A percentile compares a stretch with the other conserved stretches of the same genome.
Evolutionary conservation across 805 yeast genomes (phyloP).

Genomic region (Metschnikowia anglica): DNA sequence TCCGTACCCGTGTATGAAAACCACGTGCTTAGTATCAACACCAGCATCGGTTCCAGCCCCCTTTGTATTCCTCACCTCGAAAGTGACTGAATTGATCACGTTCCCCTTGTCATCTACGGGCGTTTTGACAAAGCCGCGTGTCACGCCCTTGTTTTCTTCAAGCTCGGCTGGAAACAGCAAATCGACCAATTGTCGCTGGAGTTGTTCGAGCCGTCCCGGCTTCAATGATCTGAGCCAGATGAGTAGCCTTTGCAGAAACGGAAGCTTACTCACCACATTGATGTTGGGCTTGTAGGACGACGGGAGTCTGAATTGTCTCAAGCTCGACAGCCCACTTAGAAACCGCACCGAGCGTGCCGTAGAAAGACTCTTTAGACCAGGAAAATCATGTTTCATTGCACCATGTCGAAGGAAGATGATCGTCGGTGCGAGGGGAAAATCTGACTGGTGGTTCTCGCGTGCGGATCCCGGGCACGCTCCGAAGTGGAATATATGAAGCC

Average conservation of each 20-base stretch:
- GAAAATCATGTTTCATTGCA: not conserved
- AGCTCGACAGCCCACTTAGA: not conserved
- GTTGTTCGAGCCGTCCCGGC: constrained; percentile 26
- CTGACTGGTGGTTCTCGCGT: too few relatives aligned
- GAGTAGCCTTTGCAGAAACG: constrained; percentile 10
- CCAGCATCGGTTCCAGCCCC: too few relatives aligned
- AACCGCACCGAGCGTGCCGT: not conserved
- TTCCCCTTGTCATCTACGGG: constrained; percentile 28
- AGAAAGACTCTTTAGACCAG: not conserved
- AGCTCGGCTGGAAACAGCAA: constrained; percentile 30
- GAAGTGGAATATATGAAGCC: too few relatives aligned
- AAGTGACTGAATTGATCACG: constrained; percentile 36
- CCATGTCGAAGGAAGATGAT: too few relatives aligned
- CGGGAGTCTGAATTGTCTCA: constrained; percentile 11
- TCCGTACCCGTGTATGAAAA: constrained; percentile 57
- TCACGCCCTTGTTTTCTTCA: constrained; percentile 26
- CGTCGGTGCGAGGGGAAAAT: too few relatives aligned
- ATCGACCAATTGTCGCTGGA: constrained; percentile 38
- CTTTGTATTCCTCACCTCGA: constrained; percentile 34
- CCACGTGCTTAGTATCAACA: constrained; percentile 39
- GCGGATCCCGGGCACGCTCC: too few relatives aligned
- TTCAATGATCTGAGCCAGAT: constrained; percentile 27
- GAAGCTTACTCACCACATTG: constrained; percentile 12
- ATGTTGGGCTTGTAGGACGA: constrained; percentile 14
- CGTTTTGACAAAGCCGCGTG: constrained; percentile 19